These are phyloP conservation scores for Rhizopus delemar DNA, from an alignment of 371 early-diverging fungal genomes.

Conservation along the genomic window DNA sequence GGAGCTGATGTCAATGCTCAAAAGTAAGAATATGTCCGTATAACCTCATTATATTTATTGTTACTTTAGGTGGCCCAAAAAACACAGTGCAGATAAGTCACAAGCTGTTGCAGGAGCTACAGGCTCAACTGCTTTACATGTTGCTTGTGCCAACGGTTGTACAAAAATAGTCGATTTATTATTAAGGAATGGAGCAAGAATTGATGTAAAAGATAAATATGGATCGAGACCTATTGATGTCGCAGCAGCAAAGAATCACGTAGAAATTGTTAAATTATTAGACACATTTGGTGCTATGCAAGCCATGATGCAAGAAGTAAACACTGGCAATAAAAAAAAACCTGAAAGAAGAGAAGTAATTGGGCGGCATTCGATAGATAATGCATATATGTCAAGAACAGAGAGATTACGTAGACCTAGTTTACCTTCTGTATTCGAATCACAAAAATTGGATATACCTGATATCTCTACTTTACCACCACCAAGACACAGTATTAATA, in stretches of 20 bases:
- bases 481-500: constrained; percentile 24
- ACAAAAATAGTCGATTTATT: constrained; percentile 58
- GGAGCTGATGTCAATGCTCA: constrained; percentile 67
- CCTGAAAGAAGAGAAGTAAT: neutral
- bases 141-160: constrained; percentile 74
- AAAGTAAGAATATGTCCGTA: constrained; percentile 23
- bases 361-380: constrained; percentile 26
- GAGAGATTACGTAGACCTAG: constrained; percentile 25
- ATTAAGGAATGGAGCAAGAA: constrained; percentile 59
- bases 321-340: neutral
- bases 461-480: constrained; percentile 27
- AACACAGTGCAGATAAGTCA: constrained; percentile 26
- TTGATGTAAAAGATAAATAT: constrained; percentile 66
- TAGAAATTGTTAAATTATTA: constrained; percentile 51
- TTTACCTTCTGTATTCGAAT: constrained; percentile 26
- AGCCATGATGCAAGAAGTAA: constrained; percentile 26
- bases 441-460: constrained; percentile 25
- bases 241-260: constrained; percentile 61
- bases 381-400: constrained; percentile 6
- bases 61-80: constrained; percentile 29
- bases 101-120: constrained; percentile 37
- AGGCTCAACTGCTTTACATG: constrained; percentile 76
- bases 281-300: constrained; percentile 26
- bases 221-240: constrained; percentile 61
- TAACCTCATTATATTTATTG: neutral